Base-by-base conservation (phyloP, 257 asterid species). In the Solanum clarkiae region DNA sequence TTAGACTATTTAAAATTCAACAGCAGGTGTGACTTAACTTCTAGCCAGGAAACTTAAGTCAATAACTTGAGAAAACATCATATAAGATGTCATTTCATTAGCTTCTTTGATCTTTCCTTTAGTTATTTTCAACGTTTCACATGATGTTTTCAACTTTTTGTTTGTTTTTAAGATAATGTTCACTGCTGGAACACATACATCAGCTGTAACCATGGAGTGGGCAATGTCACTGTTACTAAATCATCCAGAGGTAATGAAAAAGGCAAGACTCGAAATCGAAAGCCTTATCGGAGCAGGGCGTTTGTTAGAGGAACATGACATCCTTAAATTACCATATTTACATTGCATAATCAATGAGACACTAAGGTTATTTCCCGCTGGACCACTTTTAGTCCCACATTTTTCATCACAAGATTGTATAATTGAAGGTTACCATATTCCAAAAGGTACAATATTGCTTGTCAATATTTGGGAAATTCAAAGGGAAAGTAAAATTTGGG, bases 181-280 rank as follows among this genome's bases (percentile, higher is more conserved):
- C 17, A n/a, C 83, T 15, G 94, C 94, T 1, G 93, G 93, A 8
- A 88, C 92, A 13, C 88, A 91, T 26, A 91, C 92, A 4, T 59
- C 91, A 3, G 53, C 90, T 14, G 71, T 86, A 12, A 88, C 94
- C 2, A 51, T 86, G 83, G 93, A 91, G 42, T 90, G 92, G 94
- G 92, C 91, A n/a, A 84, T 91, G 55, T 68, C 94, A 59, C 85
- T 88, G 4, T 24, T 91, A 29, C 86, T 91, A 22, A 91, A 88
- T 84, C 80, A 86, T 51, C 91, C 92, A 0, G 86, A 87, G 15
- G 77, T 82, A 22, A 20, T 85, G 47, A 44, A 68, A 10, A 88
- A 80, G 81, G 89, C 88, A 0, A 22, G 24, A 72, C 8, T 22
- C 14, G 92, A 91, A 84, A 74, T 90, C 7, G 87, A 87, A 22